Base-by-base conservation (phyloP, 805 yeast species). In the Ogataea sp. region DNA sequence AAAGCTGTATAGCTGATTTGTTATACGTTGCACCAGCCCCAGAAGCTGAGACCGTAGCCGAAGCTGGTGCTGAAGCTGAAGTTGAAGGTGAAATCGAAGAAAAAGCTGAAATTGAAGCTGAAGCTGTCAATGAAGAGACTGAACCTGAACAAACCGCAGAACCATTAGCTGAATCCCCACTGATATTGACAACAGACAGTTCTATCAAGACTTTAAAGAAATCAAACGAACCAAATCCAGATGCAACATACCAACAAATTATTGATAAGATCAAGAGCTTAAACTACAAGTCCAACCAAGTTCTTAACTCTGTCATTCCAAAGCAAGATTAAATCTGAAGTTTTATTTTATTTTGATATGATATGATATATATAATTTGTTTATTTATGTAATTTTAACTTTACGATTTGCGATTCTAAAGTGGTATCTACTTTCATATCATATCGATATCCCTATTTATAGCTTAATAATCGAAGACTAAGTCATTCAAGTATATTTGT, bases 201-300 rank as follows among this genome's bases (percentile, higher is more conserved):
- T 30, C 33, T 11, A 30, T 30, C 16, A 30, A 30, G 21, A 30
- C 33, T 6, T 30, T 30, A 17, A 30, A 30, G 21, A 30, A 18
- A 30, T 30, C 33, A 17, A 32, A 21, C 20, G 34, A 32, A 20
- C 25, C 34, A 20, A 48, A 61, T 68, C n/a, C 32, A 8, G 27
- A 35, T 37, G 66, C 77, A 49, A 75, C 76, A 31, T 70, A 81
- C 62, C 87, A 83, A 48, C 82, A 79, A 47, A 73, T 83, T 30
- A 72, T 74, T 45, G 84, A 79, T 50, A 75, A 72, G 57, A 76
- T 83, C n/a, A 79, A 78, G 65, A 78, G 78, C 4, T 61, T 78
- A 50, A 70, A 75, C 27, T 77, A 72, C 63, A 71, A 75, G 51
- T 71, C 81, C 16, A 71, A 68, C 54, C 82, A 78, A 58, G 64